Evolutionary conservation across 106 monocot species (phyloP), one percentile per base, ranked within the genome.

Genomic region (Dendrobium nobile): DNA sequence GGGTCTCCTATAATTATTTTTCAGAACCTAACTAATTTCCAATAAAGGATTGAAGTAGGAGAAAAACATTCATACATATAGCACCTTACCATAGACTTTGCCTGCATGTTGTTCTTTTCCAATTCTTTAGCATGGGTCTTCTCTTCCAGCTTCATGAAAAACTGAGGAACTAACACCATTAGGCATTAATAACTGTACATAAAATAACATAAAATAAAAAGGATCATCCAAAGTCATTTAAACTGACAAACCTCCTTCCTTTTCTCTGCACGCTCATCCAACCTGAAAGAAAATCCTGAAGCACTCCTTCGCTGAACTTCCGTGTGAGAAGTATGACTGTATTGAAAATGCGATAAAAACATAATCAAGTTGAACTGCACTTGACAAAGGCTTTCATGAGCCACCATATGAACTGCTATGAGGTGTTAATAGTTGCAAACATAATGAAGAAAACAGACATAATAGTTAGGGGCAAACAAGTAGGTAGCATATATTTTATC

Each of bases 261-360:
- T 84, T 92, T 97, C 82, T 94, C 94, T 54, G 96, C 96, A 85
- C 96, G 96, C 73, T 97, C 90, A 27, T 94, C 90, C 80, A 90
- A 79, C 81, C 90, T 92, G 77, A 88, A 94, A 67, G 85, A 87
- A 86, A 97, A 97, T 74, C 87, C 81, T 82, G 86, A 81, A 54
- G 65, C 77, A 67, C 74, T 88, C 81, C 82, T 95, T 51, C 82
- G 73, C 6, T 77, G 84, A 48, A 77, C 54, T 19, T 22, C 54
- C 47, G 42, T 54, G 41, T 19, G 59, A 83, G 82, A 79, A 80
- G 87, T 84, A 54, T 83, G 88, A 78, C 91, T 91, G 85, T 43
- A 84, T 41, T 67, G 61, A 51, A 20, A 67, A 77, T 11, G 27
- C 26, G 4, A 76, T 43, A 48, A 73, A 73, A 54, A 47, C 2